Base-by-base conservation (phyloP, 208 protist genomes). In the Trypanosoma congolense region DNA sequence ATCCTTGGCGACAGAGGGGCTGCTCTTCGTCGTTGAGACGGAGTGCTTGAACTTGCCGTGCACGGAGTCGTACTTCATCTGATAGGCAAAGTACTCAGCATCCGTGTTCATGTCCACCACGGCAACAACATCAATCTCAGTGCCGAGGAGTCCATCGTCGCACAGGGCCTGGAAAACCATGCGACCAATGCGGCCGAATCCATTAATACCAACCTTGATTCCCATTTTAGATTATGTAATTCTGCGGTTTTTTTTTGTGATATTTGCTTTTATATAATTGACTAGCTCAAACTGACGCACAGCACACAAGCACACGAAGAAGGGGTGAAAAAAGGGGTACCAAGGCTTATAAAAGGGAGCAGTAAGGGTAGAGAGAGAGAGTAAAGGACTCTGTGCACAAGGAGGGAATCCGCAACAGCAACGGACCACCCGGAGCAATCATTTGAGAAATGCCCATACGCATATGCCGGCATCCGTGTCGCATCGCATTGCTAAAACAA, bases 161-260 rank as follows among this genome's bases (percentile, higher is more conserved):
- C 79, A 70, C 16, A 92, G 65, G 42, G 91, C 73, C 63, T 97
- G 90, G 60, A 97, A 81, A n/a, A 99, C 98, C 52, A 99, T 80
- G 64, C 97, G 87, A 55, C 98, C 98, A 71, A 99, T 99, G 62
- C 98, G 86, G 70, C 98, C 98, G 67, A 99, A 99, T 55, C 97
- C 97, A 77, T 99, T 99, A 77, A 98, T 98, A 50, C 95, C 96
- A 52, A 98, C 73, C 62, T 87, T 86, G 64, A 92, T 76, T 54
- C 80, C 66, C 60, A 66, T 66, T 16, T 18, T 41, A 4, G 22
- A 24, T 28, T 53, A 38, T 16, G 1, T 59, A 53, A 16, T 58
- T 38, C 6, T 41, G n/a, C n/a, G n/a, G n/a, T n/a, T n/a, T n/a
- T n/a, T n/a, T n/a, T n/a, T n/a, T n/a, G n/a, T n/a, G n/a, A n/a